Evolutionary conservation across 208 protist species (phyloP).

Genomic region (Leishmania gerbilli): DNA sequence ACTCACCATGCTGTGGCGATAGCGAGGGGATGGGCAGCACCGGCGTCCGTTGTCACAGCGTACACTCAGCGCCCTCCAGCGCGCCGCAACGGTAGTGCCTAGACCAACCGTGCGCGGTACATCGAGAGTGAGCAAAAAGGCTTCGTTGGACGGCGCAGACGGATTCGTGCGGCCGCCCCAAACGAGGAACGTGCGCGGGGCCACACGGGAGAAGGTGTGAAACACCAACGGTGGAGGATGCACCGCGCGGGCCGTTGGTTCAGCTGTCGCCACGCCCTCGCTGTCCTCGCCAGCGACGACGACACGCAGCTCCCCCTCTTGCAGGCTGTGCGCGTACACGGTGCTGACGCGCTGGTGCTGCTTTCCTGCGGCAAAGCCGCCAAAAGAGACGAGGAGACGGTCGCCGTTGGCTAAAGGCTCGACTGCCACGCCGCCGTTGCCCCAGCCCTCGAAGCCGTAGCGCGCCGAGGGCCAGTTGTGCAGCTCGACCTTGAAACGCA

Average conservation of each 20-base stretch:
- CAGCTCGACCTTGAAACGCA: not conserved
- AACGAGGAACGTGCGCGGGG: slow-evolving; percentile 58
- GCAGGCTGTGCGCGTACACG: slow-evolving; percentile 70
- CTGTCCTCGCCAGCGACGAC: slow-evolving; percentile 9
- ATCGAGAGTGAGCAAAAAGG: slow-evolving; percentile 55
- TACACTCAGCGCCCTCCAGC: slow-evolving; percentile 23
- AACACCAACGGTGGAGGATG: slow-evolving; percentile 64
- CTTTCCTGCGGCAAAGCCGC: slow-evolving; percentile 65
- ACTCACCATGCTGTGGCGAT: slow-evolving; percentile 26
- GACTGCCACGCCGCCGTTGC: slow-evolving; percentile 56
- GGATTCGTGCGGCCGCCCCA: slow-evolving; percentile 87
- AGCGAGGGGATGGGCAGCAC: slow-evolving; percentile 9
- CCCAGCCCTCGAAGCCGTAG: slow-evolving; percentile 85
- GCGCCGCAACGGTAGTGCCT: slow-evolving; percentile 19
- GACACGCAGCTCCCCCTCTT: slow-evolving; percentile 65
- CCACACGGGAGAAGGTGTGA: slow-evolving; percentile 69
- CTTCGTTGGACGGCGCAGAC: slow-evolving; percentile 33
- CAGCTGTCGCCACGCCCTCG: not conserved
- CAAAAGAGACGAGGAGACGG: slow-evolving; percentile 71
- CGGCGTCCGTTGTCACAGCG: not conserved
- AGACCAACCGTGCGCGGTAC: slow-evolving; percentile 27
- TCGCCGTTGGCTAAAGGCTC: slow-evolving; percentile 41
- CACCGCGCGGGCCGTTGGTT: not conserved
- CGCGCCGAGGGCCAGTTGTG: slow-evolving; percentile 74
- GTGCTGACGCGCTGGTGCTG: slow-evolving; percentile 66